These are phyloP conservation scores for Falciphora oryzae DNA, from an alignment of 2,329 filamentous ascomycete species.

Conservation along the genomic window DNA sequence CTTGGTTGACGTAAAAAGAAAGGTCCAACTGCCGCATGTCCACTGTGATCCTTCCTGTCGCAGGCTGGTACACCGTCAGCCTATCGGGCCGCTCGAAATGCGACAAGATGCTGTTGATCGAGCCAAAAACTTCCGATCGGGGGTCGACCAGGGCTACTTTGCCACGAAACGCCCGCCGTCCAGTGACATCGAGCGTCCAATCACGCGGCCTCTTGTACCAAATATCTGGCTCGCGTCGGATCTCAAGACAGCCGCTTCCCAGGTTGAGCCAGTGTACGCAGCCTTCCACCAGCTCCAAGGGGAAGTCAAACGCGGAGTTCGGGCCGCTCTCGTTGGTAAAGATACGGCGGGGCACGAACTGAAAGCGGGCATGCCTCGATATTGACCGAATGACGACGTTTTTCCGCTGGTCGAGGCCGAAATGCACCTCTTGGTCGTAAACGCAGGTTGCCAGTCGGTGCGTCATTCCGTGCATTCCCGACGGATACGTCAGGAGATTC, in stretches of 20 bases:
- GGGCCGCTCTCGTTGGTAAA: slow-evolving; percentile 18
- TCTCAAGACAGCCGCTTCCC: slow-evolving; percentile 34
- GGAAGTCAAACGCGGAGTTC: slow-evolving; percentile 38
- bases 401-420: slow-evolving; percentile 38
- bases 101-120: slow-evolving; percentile 38
- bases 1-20: slow-evolving; percentile 42
- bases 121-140: slow-evolving; percentile 31
- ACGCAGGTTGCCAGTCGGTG: slow-evolving; percentile 32
- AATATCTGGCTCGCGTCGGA: slow-evolving; percentile 27
- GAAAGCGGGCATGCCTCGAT: slow-evolving; percentile 9
- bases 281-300: slow-evolving; percentile 39
- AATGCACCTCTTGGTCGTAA: slow-evolving; percentile 42
- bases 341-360: slow-evolving; percentile 12
- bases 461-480: slow-evolving; percentile 45
- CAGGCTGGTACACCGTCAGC: slow-evolving; percentile 42
- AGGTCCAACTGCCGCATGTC: slow-evolving; percentile 49
- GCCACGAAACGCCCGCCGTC: slow-evolving; percentile 13
- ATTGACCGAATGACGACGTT: slow-evolving; percentile 40
- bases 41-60: slow-evolving; percentile 28
- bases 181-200: slow-evolving; percentile 30
- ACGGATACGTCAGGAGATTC: slow-evolving; percentile 46
- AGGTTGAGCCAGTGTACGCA: slow-evolving; percentile 59
- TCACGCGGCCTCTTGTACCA: slow-evolving; percentile 23
- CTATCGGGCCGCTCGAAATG: slow-evolving; percentile 39
- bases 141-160: slow-evolving; percentile 40